Conservation (phyloP, 148 eudicot genomes). For the Talinum fruticosum region DNA sequence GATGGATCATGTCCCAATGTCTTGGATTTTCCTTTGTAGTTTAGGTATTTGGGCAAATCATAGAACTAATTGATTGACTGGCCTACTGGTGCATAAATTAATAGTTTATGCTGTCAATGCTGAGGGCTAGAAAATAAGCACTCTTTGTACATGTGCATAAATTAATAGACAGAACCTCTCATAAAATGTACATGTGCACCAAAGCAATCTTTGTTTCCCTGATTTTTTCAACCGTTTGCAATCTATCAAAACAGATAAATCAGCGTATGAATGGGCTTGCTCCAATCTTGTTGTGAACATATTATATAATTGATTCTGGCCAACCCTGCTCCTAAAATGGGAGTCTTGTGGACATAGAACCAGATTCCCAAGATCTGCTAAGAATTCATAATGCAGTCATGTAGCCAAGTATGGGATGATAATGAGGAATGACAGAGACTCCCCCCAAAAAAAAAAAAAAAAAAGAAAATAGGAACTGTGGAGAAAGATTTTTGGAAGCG, state of each 20-base stretch:
- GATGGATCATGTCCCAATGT: neutral
- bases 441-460: neutral
- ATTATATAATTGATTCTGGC: no score
- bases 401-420: neutral
- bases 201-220: neutral
- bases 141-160: no score
- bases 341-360: neutral
- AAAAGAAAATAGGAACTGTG: neutral
- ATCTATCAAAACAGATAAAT: neutral
- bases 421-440: neutral
- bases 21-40: neutral
- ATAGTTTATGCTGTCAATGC: no score
- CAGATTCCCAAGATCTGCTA: neutral
- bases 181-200: neutral
- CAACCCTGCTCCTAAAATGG: neutral
- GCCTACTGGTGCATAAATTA: neutral
- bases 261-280: neutral
- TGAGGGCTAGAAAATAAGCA: no score
- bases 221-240: neutral
- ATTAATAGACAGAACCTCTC: neutral
- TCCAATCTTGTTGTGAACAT: neutral
- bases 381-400: neutral
- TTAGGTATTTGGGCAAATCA: neutral
- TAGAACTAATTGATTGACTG: neutral
- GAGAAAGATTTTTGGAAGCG: neutral